Percentiles rank a stretch among this genome's conserved stretches.
Conservation (phyloP, 441 rosid genomes). For the Geranium incanum region DNA sequence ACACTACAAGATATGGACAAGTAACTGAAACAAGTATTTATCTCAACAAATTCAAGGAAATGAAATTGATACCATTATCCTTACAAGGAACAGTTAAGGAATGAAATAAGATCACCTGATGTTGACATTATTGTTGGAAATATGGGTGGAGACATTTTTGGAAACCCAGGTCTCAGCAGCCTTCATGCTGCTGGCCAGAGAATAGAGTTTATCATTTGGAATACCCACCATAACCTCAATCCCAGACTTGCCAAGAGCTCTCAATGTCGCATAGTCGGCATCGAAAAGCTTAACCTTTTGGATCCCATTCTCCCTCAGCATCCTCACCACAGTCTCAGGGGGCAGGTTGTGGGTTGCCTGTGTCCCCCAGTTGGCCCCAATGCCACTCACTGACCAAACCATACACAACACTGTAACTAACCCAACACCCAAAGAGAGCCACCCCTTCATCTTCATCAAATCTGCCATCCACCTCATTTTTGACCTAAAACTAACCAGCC, state of each 20-base stretch:
- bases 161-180: conserved; percentile 67
- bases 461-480: neutral
- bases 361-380: conserved; percentile 95
- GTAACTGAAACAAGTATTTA: neutral
- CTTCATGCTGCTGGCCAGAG: conserved; percentile 46
- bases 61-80: neutral
- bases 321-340: conserved; percentile 58
- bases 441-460: conserved; percentile 21
- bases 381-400: conserved; percentile 37
- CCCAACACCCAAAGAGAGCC: conserved; percentile 20
- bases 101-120: conserved; percentile 52
- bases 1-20: neutral
- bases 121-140: conserved; percentile 70
- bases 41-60: neutral
- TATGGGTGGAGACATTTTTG: conserved; percentile 57
- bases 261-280: conserved; percentile 62
- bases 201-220: conserved; percentile 72
- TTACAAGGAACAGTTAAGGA: neutral
- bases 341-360: conserved; percentile 63
- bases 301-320: conserved; percentile 73
- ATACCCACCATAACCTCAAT: conserved; percentile 93
- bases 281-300: conserved; percentile 85
- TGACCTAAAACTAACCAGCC: neutral
- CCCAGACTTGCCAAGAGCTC: conserved; percentile 64
- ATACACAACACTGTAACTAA: conserved; percentile 23